phyloP scores from a whole-genome alignment of 371 early-diverging fungal species.

The Syncephalastrum sp. region DNA sequence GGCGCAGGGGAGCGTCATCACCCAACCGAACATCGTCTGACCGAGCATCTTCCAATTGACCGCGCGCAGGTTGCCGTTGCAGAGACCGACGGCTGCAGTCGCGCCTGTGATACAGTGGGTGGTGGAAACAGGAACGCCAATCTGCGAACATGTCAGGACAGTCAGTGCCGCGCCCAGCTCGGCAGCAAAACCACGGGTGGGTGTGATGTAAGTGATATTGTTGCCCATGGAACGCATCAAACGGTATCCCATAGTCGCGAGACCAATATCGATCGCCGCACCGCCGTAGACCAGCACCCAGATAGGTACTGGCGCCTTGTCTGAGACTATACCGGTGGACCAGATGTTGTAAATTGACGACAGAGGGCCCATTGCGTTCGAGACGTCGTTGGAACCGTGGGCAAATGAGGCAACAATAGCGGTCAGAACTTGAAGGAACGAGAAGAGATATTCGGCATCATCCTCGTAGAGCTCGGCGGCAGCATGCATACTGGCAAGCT shows the following conservation, averaged over 20 bases:
- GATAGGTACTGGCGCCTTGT: slow-evolving; percentile 60
- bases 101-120: slow-evolving; percentile 90
- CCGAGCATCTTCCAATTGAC: slow-evolving; percentile 83
- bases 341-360: slow-evolving; percentile 68
- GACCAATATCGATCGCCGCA: slow-evolving; percentile 79
- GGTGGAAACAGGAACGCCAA: slow-evolving; percentile 84
- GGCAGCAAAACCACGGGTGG: slow-evolving; percentile 84
- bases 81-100: slow-evolving; percentile 81
- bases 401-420: slow-evolving; percentile 87
- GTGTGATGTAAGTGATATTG: slow-evolving; percentile 82
- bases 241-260: slow-evolving; percentile 68
- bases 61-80: slow-evolving; percentile 68
- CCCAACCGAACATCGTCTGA: slow-evolving; percentile 74
- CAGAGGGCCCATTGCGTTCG: slow-evolving; percentile 87
- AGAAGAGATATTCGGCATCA: slow-evolving; percentile 82
- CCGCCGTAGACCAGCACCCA: slow-evolving; percentile 85
- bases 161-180: slow-evolving; percentile 84
- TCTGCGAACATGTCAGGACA: slow-evolving; percentile 81
- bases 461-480: slow-evolving; percentile 70
- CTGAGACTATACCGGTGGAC: slow-evolving; percentile 57
- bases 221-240: slow-evolving; percentile 81
- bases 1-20: slow-evolving; percentile 79
- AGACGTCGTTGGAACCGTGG: slow-evolving; percentile 91
- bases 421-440: slow-evolving; percentile 82
- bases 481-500: slow-evolving; percentile 57